Evolutionary conservation across 169 alveolate species (phyloP).

Genomic region (Cryptosporidium muris): DNA sequence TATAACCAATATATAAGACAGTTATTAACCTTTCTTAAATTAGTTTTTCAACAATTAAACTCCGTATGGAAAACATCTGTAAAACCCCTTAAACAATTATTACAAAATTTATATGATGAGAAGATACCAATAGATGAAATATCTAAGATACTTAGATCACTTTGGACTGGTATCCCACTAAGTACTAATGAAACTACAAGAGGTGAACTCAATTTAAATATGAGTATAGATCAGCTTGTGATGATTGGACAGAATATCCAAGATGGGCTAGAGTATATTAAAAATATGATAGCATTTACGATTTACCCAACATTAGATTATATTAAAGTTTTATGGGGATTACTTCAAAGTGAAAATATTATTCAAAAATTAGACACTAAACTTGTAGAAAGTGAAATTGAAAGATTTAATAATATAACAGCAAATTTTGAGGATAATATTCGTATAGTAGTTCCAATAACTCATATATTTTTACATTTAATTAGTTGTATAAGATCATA

Average conservation of each 20-base stretch:
- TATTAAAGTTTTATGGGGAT: constrained; percentile 12
- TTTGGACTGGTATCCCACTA: constrained; percentile 16
- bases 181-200: constrained; percentile 5
- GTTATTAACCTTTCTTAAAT: constrained; percentile 13
- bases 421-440: not conserved
- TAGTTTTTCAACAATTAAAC: constrained; percentile 19
- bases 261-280: constrained; percentile 27
- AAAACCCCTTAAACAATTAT: constrained; percentile 41
- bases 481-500: constrained; percentile 27
- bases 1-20: constrained; percentile 49
- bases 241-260: constrained; percentile 48
- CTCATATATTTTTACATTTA: constrained; percentile 27
- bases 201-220: not conserved
- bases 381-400: constrained; percentile 2
- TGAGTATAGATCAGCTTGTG: constrained; percentile 64
- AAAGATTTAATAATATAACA: not conserved
- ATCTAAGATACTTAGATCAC: constrained; percentile 6
- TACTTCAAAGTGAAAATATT: constrained; percentile 3
- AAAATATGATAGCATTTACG: constrained; percentile 7
- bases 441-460: constrained; percentile 16
- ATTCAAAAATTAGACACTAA: constrained; percentile 8
- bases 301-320: constrained; percentile 25
- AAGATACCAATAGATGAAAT: not conserved
- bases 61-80: constrained; percentile 45
- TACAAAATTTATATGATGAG: constrained; percentile 6